Evolutionary conservation across 2,329 filamentous ascomycete species (phyloP).

Genomic region (Trichophyton schoenleinii): DNA sequence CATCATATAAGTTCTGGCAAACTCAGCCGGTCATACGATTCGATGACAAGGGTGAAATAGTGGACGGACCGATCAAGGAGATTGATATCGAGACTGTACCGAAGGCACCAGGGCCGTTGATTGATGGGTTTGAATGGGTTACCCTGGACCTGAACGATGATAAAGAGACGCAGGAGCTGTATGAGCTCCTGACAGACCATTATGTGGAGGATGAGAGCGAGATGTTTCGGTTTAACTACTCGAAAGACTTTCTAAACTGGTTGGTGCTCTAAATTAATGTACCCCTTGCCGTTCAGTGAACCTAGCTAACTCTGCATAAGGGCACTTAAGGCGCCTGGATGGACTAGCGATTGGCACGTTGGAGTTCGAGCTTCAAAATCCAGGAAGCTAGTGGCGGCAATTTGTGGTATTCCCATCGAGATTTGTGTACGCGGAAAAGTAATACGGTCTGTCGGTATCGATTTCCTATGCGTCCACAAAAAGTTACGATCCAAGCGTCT

Average conservation of each 20-base stretch:
- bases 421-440: constrained; percentile 65
- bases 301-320: constrained; percentile 31
- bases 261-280: constrained; percentile 25
- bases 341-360: constrained; percentile 89
- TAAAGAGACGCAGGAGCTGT: constrained; percentile 72
- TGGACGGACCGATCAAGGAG: constrained; percentile 73
- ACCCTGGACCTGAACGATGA: constrained; percentile 74
- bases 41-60: constrained; percentile 43
- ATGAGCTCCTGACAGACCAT: constrained; percentile 79
- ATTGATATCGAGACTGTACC: constrained; percentile 68
- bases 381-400: constrained; percentile 83
- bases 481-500: constrained; percentile 89
- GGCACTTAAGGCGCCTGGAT: constrained; percentile 89
- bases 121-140: constrained; percentile 87
- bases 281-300: not conserved
- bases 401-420: constrained; percentile 79
- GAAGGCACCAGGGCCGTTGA: constrained; percentile 60
- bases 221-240: constrained; percentile 97
- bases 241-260: constrained; percentile 78
- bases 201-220: constrained; percentile 96
- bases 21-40: constrained; percentile 92
- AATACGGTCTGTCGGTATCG: constrained; percentile 79
- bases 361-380: constrained; percentile 77
- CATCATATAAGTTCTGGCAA: constrained; percentile 95
- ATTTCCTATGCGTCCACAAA: constrained; percentile 97